phyloP scores from a whole-genome alignment of 257 asterid species.

The Fraxinus pennsylvanica region DNA sequence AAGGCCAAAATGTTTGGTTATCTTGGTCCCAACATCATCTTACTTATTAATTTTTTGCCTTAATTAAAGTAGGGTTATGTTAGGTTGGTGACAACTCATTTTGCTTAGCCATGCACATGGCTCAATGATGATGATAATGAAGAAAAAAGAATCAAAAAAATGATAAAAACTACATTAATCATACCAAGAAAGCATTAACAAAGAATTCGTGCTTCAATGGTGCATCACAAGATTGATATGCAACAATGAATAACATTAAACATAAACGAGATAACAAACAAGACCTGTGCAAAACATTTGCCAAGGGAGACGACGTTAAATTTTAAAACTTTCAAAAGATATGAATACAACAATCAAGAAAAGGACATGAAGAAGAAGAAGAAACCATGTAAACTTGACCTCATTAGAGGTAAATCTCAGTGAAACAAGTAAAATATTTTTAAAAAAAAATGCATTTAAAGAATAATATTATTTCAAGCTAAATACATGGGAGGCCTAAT shows the following conservation, averaged over 20 bases:
- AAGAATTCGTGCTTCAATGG: neutral
- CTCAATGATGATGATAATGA: conserved; percentile 2
- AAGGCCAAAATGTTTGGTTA: conserved; percentile 37
- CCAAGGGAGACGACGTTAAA: conserved; percentile 27
- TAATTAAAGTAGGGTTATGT: conserved; percentile 20
- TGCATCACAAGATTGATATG: neutral
- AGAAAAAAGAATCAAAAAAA: neutral
- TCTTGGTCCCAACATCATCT: conserved; percentile 33
- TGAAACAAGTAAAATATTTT: neutral
- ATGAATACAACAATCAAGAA: conserved; percentile 32
- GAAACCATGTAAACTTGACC: conserved; percentile 37
- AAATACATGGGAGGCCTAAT: conserved; percentile 30
- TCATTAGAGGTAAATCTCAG: conserved; percentile 27
- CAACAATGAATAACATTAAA: neutral
- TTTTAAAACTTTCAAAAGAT: conserved; percentile 33
- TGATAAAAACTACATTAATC: neutral
- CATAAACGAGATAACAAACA: too few relatives aligned
- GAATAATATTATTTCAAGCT: conserved; percentile 17
- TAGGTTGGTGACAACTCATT: conserved; percentile 47
- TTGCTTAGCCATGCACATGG: conserved; percentile 45
- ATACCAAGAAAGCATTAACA: neutral
- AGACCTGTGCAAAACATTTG: too few relatives aligned
- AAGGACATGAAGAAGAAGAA: conserved; percentile 24
- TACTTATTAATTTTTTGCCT: conserved; percentile 23
- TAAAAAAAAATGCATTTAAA: conserved; percentile 33